phyloP scores from a whole-genome alignment of 2,329 filamentous ascomycete species.

The Botrytis paeoniae region DNA sequence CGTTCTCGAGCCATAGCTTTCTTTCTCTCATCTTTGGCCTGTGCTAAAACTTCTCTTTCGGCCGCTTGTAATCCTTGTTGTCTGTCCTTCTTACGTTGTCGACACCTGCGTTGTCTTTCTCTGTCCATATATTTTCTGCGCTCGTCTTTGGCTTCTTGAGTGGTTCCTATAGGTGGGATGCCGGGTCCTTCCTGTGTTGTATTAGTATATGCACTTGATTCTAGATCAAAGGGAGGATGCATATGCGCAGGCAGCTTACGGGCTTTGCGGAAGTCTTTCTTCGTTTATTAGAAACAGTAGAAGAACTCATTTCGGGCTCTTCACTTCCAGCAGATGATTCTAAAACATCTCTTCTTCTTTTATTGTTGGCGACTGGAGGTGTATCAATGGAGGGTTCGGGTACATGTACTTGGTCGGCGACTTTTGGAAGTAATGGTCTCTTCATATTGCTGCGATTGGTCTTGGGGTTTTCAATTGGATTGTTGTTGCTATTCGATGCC shows the following conservation, averaged over 20 bases:
- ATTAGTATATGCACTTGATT: neutral
- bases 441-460: neutral
- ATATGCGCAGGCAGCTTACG: neutral
- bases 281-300: neutral
- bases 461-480: neutral
- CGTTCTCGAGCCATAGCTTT: conserved; percentile 12
- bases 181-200: neutral
- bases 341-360: neutral
- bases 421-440: neutral
- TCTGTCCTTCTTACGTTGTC: conserved; percentile 13
- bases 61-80: conserved; percentile 1
- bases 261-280: neutral
- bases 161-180: conserved; percentile 3
- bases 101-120: conserved; percentile 13
- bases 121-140: conserved; percentile 15
- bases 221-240: neutral
- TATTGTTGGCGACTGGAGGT: neutral
- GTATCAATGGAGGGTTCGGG: neutral
- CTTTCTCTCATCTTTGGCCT: conserved; percentile 16
- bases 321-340: neutral
- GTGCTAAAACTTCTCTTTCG: neutral
- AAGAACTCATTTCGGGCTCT: neutral
- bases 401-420: neutral
- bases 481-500: neutral
- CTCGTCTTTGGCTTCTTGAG: neutral